phyloP scores from a whole-genome alignment of 805 yeast species.

The Saccharomycopsis sp. region DNA sequence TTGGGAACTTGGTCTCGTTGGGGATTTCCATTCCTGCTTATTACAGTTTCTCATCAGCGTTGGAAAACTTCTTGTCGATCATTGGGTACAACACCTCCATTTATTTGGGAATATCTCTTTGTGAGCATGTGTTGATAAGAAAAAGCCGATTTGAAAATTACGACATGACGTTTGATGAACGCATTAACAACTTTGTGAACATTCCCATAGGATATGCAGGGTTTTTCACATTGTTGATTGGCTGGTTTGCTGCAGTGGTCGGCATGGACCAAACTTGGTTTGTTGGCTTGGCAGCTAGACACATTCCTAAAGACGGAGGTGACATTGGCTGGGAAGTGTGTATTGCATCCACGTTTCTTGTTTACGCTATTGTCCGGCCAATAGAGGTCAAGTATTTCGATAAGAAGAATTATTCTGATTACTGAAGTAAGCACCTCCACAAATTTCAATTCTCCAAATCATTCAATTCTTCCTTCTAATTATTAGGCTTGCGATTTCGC shows the following conservation, averaged over 20 bases:
- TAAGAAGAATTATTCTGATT: too few relatives aligned
- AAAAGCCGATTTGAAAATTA: slow-evolving; percentile 46
- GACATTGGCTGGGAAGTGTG: slow-evolving; percentile 83
- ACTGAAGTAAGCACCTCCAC: too few relatives aligned
- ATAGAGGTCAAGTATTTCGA: slow-evolving; percentile 56
- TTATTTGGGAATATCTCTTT: slow-evolving; percentile 64
- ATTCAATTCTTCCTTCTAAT: too few relatives aligned
- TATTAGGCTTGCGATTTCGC: too few relatives aligned
- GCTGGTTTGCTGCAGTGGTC: slow-evolving; percentile 73
- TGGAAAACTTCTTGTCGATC: slow-evolving; percentile 81
- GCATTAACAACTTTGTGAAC: slow-evolving; percentile 26
- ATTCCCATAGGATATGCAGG: slow-evolving; percentile 79
- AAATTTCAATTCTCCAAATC: too few relatives aligned
- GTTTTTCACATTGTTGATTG: slow-evolving; percentile 64
- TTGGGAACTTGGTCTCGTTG: slow-evolving; percentile 66
- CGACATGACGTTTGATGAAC: slow-evolving; percentile 52
- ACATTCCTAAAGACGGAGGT: slow-evolving; percentile 63
- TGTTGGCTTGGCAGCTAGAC: slow-evolving; percentile 54
- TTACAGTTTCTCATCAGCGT: slow-evolving; percentile 59
- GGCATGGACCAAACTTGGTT: slow-evolving; percentile 91
- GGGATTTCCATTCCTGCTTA: slow-evolving; percentile 87
- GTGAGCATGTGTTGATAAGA: slow-evolving; percentile 77
- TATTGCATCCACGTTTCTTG: slow-evolving; percentile 54
- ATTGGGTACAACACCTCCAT: slow-evolving; percentile 88
- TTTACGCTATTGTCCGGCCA: slow-evolving; percentile 49